Conservation (phyloP, 768 basidiomycete genomes). For the Mycena crocata region DNA sequence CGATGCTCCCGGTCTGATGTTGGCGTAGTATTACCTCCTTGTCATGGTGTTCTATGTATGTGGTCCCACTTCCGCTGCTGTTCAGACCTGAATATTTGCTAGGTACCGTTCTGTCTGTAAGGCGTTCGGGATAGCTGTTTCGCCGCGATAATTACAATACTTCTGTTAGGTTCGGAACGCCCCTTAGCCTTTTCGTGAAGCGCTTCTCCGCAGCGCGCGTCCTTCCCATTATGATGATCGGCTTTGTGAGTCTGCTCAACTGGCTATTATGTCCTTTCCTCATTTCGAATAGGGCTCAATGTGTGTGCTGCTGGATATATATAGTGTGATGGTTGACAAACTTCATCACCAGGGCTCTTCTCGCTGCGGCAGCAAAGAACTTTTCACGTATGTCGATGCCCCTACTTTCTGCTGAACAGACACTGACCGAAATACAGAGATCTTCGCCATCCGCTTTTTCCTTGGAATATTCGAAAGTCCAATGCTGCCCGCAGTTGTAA, state of each 20-base stretch:
- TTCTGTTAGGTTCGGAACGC: slow-evolving; percentile 56
- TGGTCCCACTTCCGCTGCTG: not conserved
- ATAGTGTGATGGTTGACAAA: not conserved
- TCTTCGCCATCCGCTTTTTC: slow-evolving; percentile 62
- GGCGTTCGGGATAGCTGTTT: slow-evolving; percentile 12
- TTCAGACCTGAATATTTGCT: not conserved
- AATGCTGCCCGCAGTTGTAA: slow-evolving; percentile 59
- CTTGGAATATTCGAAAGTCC: slow-evolving; percentile 64
- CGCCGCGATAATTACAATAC: not conserved
- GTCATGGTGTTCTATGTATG: slow-evolving; percentile 61
- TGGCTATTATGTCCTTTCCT: not conserved
- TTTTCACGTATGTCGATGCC: slow-evolving; percentile 49
- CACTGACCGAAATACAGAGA: slow-evolving; percentile 41
- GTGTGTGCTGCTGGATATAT: slow-evolving; percentile 37
- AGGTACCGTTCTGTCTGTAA: slow-evolving; percentile 62
- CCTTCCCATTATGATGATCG: slow-evolving; percentile 61
- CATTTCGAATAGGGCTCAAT: slow-evolving; percentile 50
- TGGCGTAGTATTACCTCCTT: slow-evolving; percentile 56
- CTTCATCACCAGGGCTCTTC: slow-evolving; percentile 50
- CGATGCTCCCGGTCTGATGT: slow-evolving; percentile 4
- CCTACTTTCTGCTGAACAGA: not conserved
- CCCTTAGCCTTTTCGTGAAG: slow-evolving; percentile 62
- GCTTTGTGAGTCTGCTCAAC: slow-evolving; percentile 53
- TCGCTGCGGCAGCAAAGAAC: slow-evolving; percentile 57
- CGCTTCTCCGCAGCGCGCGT: slow-evolving; percentile 59